phyloP scores from a whole-genome alignment of 768 basidiomycete species.

The Phanerochaete sordida region DNA sequence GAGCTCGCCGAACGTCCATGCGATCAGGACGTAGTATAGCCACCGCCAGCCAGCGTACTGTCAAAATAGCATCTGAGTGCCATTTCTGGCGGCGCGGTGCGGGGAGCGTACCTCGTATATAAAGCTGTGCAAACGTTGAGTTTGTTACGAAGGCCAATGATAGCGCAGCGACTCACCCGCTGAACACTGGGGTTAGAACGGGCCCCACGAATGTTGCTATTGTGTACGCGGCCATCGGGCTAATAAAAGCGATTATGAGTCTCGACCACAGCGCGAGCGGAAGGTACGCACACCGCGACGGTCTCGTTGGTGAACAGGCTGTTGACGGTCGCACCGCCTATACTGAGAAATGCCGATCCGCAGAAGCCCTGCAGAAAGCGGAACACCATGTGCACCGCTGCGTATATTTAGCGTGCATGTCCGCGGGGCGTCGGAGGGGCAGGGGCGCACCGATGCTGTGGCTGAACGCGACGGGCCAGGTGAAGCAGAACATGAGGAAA shows the following conservation, averaged over 20 bases:
- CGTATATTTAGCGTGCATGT: conserved; percentile 21
- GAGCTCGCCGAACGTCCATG: conserved; percentile 59
- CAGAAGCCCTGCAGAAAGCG: conserved; percentile 50
- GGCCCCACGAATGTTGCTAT: conserved; percentile 52
- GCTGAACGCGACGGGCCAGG: conserved; percentile 69
- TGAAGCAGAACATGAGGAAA: conserved; percentile 50
- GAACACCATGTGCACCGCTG: conserved; percentile 59
- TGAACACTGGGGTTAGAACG: conserved; percentile 49
- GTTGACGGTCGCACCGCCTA: conserved; percentile 54
- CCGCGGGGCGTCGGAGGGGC: background rate
- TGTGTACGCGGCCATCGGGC: conserved; percentile 52
- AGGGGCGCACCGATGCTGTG: conserved; percentile 50
- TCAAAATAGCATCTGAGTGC: background rate
- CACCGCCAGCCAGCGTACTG: conserved; percentile 63
- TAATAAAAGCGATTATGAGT: conserved; percentile 12
- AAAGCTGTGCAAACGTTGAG: background rate
- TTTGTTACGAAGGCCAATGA: conserved; percentile 11
- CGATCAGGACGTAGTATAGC: conserved; percentile 66
- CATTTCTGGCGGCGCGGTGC: background rate
- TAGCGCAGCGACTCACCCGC: conserved; percentile 39
- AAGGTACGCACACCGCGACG: conserved; percentile 51
- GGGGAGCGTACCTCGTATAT: background rate
- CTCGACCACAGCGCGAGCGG: background rate
- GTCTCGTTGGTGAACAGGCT: conserved; percentile 50
- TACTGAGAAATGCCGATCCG: conserved; percentile 54